Evolutionary conservation across 805 yeast species (phyloP).

Genomic region (Candida qinlingensis): DNA sequence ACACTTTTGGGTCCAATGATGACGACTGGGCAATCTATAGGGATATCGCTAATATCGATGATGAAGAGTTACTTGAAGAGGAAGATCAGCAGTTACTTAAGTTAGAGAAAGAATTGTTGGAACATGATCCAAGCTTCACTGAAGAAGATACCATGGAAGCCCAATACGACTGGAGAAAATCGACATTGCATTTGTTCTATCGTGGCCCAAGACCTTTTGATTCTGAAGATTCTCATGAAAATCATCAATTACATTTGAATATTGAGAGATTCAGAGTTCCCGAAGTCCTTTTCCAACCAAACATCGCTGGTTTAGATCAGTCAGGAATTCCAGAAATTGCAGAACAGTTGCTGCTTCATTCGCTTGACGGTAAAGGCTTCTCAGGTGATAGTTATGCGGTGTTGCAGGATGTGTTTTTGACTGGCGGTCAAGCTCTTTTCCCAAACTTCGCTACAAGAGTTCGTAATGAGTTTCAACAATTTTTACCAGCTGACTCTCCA

Average conservation of each 20-base stretch:
- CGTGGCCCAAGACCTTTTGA: slow-evolving; percentile 89
- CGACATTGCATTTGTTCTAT: slow-evolving; percentile 73
- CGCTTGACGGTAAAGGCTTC: slow-evolving; percentile 52
- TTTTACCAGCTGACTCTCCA: slow-evolving; percentile 64
- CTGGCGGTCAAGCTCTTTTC: slow-evolving; percentile 79
- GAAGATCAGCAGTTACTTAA: slow-evolving; percentile 54
- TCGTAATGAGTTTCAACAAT: slow-evolving; percentile 58
- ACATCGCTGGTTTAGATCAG: slow-evolving; percentile 91
- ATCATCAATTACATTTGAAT: slow-evolving; percentile 86
- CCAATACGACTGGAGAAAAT: slow-evolving; percentile 79
- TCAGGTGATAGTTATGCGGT: slow-evolving; percentile 43
- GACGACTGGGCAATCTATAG: slow-evolving; percentile 93
- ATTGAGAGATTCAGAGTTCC: slow-evolving; percentile 90
- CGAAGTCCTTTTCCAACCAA: slow-evolving; percentile 87
- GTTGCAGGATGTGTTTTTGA: slow-evolving; percentile 65
- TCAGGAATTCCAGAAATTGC: slow-evolving; percentile 85
- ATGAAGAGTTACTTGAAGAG: slow-evolving; percentile 76
- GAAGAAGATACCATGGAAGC: slow-evolving; percentile 80
- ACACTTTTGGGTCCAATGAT: slow-evolving; percentile 91
- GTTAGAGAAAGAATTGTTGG: slow-evolving; percentile 71
- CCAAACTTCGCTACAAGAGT: slow-evolving; percentile 65
- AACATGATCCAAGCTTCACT: slow-evolving; percentile 80
- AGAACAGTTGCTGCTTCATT: slow-evolving; percentile 56
- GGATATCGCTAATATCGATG: slow-evolving; percentile 69
- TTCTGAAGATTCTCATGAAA: slow-evolving; percentile 75